Evolutionary conservation across 495 filamentous ascomycete species (phyloP).

Genomic region (Xylaria curta): DNA sequence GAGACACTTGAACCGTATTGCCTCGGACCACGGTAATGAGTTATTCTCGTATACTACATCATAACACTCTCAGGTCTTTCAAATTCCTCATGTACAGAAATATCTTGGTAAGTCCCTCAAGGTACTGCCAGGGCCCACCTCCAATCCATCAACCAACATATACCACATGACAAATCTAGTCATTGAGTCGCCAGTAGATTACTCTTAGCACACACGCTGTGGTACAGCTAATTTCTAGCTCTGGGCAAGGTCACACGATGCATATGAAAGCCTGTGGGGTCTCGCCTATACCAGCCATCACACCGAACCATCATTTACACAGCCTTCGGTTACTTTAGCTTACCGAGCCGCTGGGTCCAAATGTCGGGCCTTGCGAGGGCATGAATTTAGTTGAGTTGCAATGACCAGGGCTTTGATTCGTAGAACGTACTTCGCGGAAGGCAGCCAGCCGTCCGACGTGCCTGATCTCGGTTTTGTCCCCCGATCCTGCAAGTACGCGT

Average conservation of each 20-base stretch:
- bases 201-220: conserved; percentile 11
- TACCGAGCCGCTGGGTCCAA: conserved; percentile 26
- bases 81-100: not conserved
- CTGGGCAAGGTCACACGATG: conserved; percentile 16
- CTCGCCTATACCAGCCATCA: conserved; percentile 22
- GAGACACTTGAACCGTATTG: not conserved
- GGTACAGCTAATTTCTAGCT: conserved; percentile 13
- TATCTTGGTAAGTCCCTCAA: not conserved
- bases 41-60: not conserved
- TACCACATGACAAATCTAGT: conserved; percentile 18
- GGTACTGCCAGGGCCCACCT: not conserved
- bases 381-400: conserved; percentile 9
- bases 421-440: conserved; percentile 25
- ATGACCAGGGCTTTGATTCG: conserved; percentile 16
- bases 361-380: conserved; percentile 13
- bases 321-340: conserved; percentile 25
- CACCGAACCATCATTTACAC: not conserved
- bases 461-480: conserved; percentile 45
- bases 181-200: conserved; percentile 5
- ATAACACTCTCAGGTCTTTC: not conserved
- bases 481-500: conserved; percentile 47
- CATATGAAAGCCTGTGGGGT: conserved; percentile 7
- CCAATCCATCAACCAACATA: not conserved
- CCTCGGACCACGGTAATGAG: not conserved
- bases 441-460: conserved; percentile 43